A percentile compares a stretch with the other conserved stretches of the same genome.
These are phyloP conservation scores for Ceratocystis destructans DNA, from an alignment of 2,329 filamentous ascomycete genomes.

Conservation along the genomic window DNA sequence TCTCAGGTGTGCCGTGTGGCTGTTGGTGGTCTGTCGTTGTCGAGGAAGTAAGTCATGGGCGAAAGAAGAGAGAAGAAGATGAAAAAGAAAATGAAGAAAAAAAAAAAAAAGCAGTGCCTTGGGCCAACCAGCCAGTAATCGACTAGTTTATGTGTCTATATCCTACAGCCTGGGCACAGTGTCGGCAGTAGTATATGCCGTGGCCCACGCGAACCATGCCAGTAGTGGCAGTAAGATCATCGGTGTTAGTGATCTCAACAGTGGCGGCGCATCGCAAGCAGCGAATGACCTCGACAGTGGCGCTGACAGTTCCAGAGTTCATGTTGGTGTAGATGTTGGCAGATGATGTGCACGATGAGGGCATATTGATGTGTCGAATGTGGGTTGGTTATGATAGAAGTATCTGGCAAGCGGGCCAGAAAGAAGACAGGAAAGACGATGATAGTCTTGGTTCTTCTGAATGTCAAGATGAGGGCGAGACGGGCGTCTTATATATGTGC, in stretches of 20 bases:
- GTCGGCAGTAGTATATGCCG: conserved; percentile 48
- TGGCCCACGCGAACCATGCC: conserved; percentile 53
- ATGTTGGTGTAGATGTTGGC: conserved; percentile 31
- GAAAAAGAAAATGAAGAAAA: not conserved
- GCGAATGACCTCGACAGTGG: conserved; percentile 45
- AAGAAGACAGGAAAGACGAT: not conserved
- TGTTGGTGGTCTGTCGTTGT: not conserved
- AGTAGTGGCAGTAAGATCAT: conserved; percentile 38
- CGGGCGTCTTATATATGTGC: not conserved
- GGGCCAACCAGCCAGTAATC: not conserved
- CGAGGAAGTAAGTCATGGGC: not conserved
- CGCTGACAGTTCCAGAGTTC: conserved; percentile 35
- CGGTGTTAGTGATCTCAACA: conserved; percentile 47
- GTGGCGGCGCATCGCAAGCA: conserved; percentile 49
- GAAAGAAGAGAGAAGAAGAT: not conserved
- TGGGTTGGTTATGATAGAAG: not conserved
- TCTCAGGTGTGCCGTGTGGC: not conserved
- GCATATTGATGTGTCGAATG: conserved; percentile 29
- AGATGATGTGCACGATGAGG: conserved; percentile 29
- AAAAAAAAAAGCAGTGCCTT: not conserved
- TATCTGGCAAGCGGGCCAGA: not conserved
- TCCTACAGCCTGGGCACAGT: conserved; percentile 49
- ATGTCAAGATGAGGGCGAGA: not conserved
- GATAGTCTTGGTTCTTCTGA: not conserved
- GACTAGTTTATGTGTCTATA: conserved; percentile 37